Evolutionary conservation across 164 flowering plant species (phyloP).

Genomic region (Akebia trifoliata): DNA sequence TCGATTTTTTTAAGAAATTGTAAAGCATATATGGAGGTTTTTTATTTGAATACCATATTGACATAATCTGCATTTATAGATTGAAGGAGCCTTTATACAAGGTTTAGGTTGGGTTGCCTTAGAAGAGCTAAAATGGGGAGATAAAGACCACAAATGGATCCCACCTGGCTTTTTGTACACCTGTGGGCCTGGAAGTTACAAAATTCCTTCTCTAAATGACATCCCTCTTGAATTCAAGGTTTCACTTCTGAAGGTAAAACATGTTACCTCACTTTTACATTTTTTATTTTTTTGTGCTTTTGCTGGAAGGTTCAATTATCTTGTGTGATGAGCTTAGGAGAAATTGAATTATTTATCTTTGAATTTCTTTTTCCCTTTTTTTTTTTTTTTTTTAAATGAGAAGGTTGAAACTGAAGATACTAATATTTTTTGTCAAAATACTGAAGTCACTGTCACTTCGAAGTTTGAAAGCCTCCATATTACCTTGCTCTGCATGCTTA

Average conservation of each 20-base stretch:
- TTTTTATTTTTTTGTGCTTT: too few species aligned
- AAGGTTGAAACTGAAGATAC: too few species aligned
- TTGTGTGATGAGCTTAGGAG: too few species aligned
- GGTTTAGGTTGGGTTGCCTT: constrained; percentile 95
- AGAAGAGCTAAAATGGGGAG: constrained; percentile 99
- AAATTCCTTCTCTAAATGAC: constrained; percentile 84
- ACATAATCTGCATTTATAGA: constrained; percentile 32
- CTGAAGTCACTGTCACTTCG: too few species aligned
- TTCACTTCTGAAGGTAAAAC: constrained; percentile 81
- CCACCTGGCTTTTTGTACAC: constrained; percentile 73
- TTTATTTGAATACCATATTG: background rate
- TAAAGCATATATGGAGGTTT: background rate
- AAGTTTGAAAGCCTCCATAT: too few species aligned
- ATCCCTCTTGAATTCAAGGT: constrained; percentile 74
- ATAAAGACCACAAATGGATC: constrained; percentile 88
- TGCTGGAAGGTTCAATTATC: too few species aligned
- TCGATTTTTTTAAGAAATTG: background rate
- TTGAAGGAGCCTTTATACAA: constrained; percentile 97
- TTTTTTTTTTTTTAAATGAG: too few species aligned
- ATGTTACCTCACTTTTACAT: too few species aligned
- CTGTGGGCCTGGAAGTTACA: constrained; percentile 90
- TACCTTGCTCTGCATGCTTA: too few species aligned
- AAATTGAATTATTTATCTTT: too few species aligned
- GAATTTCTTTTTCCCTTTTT: too few species aligned
- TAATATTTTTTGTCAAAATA: too few species aligned